A percentile compares a stretch with the other conserved stretches of the same genome.
Conservation (phyloP, 257 asterid genomes). For the Handroanthus guayacan region DNA sequence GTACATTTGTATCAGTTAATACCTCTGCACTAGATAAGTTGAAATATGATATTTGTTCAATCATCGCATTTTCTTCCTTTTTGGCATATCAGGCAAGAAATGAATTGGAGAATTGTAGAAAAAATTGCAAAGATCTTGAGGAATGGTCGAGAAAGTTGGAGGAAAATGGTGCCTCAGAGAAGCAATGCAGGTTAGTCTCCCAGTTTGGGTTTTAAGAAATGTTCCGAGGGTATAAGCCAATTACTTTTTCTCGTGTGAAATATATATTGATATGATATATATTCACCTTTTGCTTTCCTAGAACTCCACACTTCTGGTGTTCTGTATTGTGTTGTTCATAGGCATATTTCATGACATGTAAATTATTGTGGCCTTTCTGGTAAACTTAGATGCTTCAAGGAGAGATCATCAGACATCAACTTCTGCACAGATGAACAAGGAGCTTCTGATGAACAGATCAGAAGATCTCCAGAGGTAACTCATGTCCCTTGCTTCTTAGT, state of each 20-base stretch:
- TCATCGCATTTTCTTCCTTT: too few relatives aligned
- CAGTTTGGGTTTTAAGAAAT: constrained; percentile 8
- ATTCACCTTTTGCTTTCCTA: neutral
- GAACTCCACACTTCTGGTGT: neutral
- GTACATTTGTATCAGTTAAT: too few relatives aligned
- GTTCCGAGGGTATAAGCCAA: neutral
- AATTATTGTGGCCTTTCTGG: constrained; percentile 23
- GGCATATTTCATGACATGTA: constrained; percentile 22
- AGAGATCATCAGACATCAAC: constrained; percentile 52
- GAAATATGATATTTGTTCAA: too few relatives aligned
- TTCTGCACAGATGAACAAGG: constrained; percentile 51
- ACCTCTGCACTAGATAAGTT: too few relatives aligned
- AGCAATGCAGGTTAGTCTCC: constrained; percentile 56
- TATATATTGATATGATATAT: constrained; percentile 7
- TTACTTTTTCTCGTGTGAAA: constrained; percentile 10
- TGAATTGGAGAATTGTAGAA: constrained; percentile 63
- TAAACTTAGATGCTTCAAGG: constrained; percentile 44
- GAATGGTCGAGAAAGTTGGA: constrained; percentile 46
- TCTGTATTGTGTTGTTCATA: neutral
- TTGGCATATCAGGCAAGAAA: constrained; percentile 51
- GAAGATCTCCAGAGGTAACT: constrained; percentile 56
- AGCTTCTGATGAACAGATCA: constrained; percentile 48
- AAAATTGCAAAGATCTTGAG: constrained; percentile 54
- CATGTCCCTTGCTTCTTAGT: constrained; percentile 27
- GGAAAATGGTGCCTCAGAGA: constrained; percentile 44